Evolutionary conservation across 129 eudicot genomes (phyloP).

Genomic region (Lactuca saligna): DNA sequence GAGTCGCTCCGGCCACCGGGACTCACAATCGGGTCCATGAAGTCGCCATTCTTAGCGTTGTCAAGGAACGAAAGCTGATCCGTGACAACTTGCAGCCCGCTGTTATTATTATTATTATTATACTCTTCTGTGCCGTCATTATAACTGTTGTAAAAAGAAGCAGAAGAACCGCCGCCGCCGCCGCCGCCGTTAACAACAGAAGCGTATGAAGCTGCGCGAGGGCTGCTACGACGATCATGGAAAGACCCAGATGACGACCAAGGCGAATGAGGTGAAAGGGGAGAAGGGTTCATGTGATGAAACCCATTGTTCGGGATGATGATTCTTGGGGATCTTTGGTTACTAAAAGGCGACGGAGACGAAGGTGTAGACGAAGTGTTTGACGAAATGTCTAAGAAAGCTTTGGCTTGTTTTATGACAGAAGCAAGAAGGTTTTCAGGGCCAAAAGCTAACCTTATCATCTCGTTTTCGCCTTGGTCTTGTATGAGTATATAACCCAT

Average conservation of each 20-base stretch:
- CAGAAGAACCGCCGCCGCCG: slow-evolving; percentile 41
- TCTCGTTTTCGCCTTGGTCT: slow-evolving; percentile 87
- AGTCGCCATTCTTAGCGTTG: slow-evolving; percentile 34
- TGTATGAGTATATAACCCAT: slow-evolving; percentile 84
- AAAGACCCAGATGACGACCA: slow-evolving; percentile 41
- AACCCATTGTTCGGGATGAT: slow-evolving; percentile 59
- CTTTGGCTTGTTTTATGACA: slow-evolving; percentile 57
- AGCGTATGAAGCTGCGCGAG: slow-evolving; percentile 64
- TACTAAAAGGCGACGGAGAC: slow-evolving; percentile 27
- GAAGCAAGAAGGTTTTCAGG: slow-evolving; percentile 63
- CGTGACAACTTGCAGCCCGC: slow-evolving; percentile 35
- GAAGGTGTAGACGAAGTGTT: slow-evolving; percentile 43
- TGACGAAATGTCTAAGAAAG: slow-evolving; percentile 55
- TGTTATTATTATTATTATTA: not conserved
- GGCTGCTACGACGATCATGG: slow-evolving; percentile 38
- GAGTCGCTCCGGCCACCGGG: slow-evolving; percentile 75
- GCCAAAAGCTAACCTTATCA: slow-evolving; percentile 83
- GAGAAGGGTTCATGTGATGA: slow-evolving; percentile 49
- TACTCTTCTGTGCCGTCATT: slow-evolving; percentile 33
- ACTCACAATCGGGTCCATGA: slow-evolving; percentile 48
- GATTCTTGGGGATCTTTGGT: slow-evolving; percentile 52
- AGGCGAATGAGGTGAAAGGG: slow-evolving; percentile 55
- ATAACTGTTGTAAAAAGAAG: slow-evolving; percentile 32
- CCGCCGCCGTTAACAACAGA: slow-evolving; percentile 49
- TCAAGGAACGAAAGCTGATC: slow-evolving; percentile 46